A percentile compares a stretch with the other conserved stretches of the same genome.
These are phyloP conservation scores for Gardenia jasminoides DNA, from an alignment of 257 asterid species.

Conservation along the genomic window DNA sequence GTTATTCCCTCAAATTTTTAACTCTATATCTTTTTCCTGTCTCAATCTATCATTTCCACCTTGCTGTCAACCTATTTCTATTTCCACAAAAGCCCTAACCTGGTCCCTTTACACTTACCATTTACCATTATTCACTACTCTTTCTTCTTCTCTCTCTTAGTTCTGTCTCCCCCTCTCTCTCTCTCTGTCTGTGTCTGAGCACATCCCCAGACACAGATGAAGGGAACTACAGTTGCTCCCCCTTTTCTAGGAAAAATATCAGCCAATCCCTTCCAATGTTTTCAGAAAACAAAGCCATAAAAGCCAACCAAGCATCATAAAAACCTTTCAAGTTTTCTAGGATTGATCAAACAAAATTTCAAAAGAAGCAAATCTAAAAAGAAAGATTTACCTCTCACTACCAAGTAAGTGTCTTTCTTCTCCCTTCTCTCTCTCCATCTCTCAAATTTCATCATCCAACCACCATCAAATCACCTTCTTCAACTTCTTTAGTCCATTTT, in stretches of 20 bases:
- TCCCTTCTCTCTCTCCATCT: background rate
- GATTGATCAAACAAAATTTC: constrained; percentile 44
- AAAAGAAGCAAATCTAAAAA: constrained; percentile 19
- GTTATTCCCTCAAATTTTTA: constrained; percentile 39
- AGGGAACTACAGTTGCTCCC: constrained; percentile 28
- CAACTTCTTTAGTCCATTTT: background rate
- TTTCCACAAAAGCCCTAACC: constrained; percentile 71
- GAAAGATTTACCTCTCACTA: background rate
- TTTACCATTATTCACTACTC: background rate
- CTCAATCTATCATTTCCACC: constrained; percentile 38
- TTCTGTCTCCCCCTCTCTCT: background rate
- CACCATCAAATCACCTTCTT: constrained; percentile 1
- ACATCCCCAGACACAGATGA: background rate
- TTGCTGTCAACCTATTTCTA: constrained; percentile 35
- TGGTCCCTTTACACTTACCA: constrained; percentile 29
- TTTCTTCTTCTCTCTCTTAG: background rate
- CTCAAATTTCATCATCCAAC: background rate
- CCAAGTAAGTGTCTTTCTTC: background rate
- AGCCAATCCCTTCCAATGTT: constrained; percentile 37
- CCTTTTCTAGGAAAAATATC: constrained; percentile 40
- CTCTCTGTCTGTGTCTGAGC: background rate
- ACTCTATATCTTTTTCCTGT: constrained; percentile 35
- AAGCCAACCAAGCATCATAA: constrained; percentile 41
- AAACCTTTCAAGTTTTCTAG: constrained; percentile 40
- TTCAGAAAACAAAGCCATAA: constrained; percentile 43